Base-by-base conservation (phyloP, 306 rosid genomes). In the Fragaria ananassa region DNA sequence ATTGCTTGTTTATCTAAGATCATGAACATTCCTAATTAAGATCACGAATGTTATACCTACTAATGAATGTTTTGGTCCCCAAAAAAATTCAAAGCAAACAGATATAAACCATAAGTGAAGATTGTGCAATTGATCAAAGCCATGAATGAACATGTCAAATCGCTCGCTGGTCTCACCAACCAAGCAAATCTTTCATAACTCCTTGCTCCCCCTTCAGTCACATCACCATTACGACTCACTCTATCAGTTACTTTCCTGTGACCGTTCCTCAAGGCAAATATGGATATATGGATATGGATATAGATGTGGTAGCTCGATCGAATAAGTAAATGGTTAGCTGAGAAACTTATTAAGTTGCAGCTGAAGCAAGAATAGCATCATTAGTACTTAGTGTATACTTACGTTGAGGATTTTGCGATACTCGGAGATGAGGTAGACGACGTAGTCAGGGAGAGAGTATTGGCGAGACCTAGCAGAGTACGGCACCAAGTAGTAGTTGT, bases 391-490 rank as follows among this genome's bases (percentile, higher is more conserved):
- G 35, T 31, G 35, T 31, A 31, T 31, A 37, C n/a, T 67, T 88
- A 91, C 97, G 89, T 18, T 41, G 0, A 91, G 82, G 68, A 86
- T 63, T 87, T 91, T 91, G 45, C 87, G 90, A 61, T 92, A 92
- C 82, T 92, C 97, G 0, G 96, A 90, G 0, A 92, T 84, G 82
- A 92, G 31, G 47, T 81, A 90, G 39, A 83, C 85, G 15, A 92
- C 96, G 45, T 90, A 92, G 54, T 92, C 89, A 0, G 97, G 97
- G 34, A 92, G 97, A 71, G 97, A 62, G 66, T 73, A 92, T 35
- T 92, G 96, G 42, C 96, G 97, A 75, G 97, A 93, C 85, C 98
- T 89, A 21, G 90, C 90, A 1, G 96, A 93, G 82, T 45, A 90
- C 3, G 96, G 98, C 3, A 93, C 86, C 79, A 91, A 79, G 72